These are phyloP conservation scores for Rubus idaeus DNA, from an alignment of 306 rosid genomes.

Conservation along the genomic window DNA sequence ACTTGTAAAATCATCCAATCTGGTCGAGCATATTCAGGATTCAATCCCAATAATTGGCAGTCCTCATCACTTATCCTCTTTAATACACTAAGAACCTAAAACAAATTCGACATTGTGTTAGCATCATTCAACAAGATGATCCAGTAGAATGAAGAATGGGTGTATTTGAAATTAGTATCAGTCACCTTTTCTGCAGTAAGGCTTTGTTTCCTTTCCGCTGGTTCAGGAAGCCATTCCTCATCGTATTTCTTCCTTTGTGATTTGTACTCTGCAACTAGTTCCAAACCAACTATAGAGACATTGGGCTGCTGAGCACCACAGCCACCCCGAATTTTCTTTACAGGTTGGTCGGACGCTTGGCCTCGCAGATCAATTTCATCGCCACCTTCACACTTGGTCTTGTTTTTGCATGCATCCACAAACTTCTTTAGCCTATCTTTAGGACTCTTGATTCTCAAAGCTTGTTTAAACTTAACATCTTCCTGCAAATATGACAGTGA, in stretches of 20 bases:
- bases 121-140: constrained; percentile 7
- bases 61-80: constrained; percentile 95
- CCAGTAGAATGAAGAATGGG: not conserved
- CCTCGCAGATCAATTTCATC: constrained; percentile 72
- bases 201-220: constrained; percentile 89
- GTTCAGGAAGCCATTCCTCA: constrained; percentile 93
- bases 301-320: constrained; percentile 99
- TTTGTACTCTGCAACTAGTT: constrained; percentile 81
- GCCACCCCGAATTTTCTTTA: constrained; percentile 84
- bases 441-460: constrained; percentile 74
- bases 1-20: constrained; percentile 98
- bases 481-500: constrained; percentile 45
- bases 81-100: constrained; percentile 82
- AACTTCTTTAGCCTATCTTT: constrained; percentile 74
- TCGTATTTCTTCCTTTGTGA: constrained; percentile 83
- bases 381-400: constrained; percentile 93
- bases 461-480: constrained; percentile 84
- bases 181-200: constrained; percentile 90
- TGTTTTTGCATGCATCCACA: constrained; percentile 89
- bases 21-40: constrained; percentile 91
- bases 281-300: constrained; percentile 81
- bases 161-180: constrained; percentile 15
- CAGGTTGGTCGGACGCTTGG: constrained; percentile 60
- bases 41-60: constrained; percentile 79
- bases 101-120: constrained; percentile 25